These are phyloP conservation scores for Skeletonema grethae DNA, from an alignment of 108 stramenopile genomes.

Conservation along the genomic window DNA sequence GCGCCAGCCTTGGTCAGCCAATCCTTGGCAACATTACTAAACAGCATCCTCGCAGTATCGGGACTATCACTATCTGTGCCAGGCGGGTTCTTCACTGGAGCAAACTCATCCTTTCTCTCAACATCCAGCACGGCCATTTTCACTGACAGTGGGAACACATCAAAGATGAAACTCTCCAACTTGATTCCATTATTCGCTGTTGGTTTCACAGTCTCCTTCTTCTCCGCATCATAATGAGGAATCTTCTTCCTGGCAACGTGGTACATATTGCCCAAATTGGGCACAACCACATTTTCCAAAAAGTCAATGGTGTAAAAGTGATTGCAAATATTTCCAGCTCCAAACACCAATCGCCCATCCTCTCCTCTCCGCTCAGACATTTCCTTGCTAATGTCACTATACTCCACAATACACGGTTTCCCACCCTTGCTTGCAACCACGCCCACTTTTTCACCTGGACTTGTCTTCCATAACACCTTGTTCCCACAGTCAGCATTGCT, in stretches of 20 bases:
- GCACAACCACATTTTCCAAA: slow-evolving; percentile 75
- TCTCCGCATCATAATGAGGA: slow-evolving; percentile 75
- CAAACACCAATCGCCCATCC: slow-evolving; percentile 79
- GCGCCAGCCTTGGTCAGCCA: slow-evolving; percentile 74
- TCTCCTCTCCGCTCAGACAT: slow-evolving; percentile 69
- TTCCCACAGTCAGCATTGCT: slow-evolving; percentile 91
- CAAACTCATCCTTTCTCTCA: slow-evolving; percentile 92
- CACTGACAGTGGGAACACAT: slow-evolving; percentile 92
- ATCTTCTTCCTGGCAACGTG: slow-evolving; percentile 98
- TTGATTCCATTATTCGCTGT: slow-evolving; percentile 93
- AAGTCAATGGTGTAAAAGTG: slow-evolving; percentile 96
- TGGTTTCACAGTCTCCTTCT: slow-evolving; percentile 66
- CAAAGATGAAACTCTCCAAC: slow-evolving; percentile 98
- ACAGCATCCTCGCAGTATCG: slow-evolving; percentile 74
- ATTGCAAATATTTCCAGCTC: slow-evolving; percentile 99
- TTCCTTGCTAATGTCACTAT: slow-evolving; percentile 83
- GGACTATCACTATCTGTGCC: slow-evolving; percentile 76
- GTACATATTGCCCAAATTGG: slow-evolving; percentile 82
- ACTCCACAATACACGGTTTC: slow-evolving; percentile 91
- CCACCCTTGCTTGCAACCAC: slow-evolving; percentile 82
- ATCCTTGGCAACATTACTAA: slow-evolving; percentile 70
- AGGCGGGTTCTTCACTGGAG: slow-evolving; percentile 96
- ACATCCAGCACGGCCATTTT: slow-evolving; percentile 92
- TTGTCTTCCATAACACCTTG: slow-evolving; percentile 91
- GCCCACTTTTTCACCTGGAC: slow-evolving; percentile 93